Base-by-base conservation (phyloP, 257 asterid genomes). In the Capsicum pubescens region DNA sequence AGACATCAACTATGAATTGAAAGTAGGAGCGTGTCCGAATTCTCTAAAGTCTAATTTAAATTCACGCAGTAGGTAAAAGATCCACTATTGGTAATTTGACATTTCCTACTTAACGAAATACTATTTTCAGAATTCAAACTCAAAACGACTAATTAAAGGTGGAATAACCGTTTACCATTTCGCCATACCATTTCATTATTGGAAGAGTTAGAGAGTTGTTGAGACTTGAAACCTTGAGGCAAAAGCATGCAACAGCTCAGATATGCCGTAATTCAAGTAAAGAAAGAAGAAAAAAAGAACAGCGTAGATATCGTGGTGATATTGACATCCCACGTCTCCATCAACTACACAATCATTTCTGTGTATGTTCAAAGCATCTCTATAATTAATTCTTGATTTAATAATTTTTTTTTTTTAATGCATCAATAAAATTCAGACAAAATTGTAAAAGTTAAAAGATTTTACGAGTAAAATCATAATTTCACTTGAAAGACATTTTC, bases 71-170 rank as follows among this genome's bases (percentile, higher is more conserved):
- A 12, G 2, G 5, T 3, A 66, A 3, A 60, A 67, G 36, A 14
- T 1, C 14, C 12, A 39, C 0, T 36, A 8, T 0, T 10, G 0
- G 3, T 39, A 68, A 0, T 68, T 14, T 39, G 5, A 36, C 19
- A 6, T 13, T 35, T 0, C 8, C 0, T 6, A 32, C 4, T 3
- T 13, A 35, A 66, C 0, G 8, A 8, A 15, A 15, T 0, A 35
- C 1, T 2, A 68, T 5, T 68, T 68, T 14, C 0, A 7, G 0
- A 67, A 6, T 1, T 39, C 0, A 1, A 68, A 36, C 13, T 36
- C 26, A 4, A 15, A 2, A 68, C 1, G 8, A 7, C 1, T 15
- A 0, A 68, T 1, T 26, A 26, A 26, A 26, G 32, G 32, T 26
- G 32, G 32, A 26, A 26, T 26, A 26, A 6, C 8, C 8, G 32